A percentile compares a stretch with the other conserved stretches of the same genome.
Evolutionary conservation across 176 grass and related monocot species (phyloP).

Genomic region (Triticum aestivum): DNA sequence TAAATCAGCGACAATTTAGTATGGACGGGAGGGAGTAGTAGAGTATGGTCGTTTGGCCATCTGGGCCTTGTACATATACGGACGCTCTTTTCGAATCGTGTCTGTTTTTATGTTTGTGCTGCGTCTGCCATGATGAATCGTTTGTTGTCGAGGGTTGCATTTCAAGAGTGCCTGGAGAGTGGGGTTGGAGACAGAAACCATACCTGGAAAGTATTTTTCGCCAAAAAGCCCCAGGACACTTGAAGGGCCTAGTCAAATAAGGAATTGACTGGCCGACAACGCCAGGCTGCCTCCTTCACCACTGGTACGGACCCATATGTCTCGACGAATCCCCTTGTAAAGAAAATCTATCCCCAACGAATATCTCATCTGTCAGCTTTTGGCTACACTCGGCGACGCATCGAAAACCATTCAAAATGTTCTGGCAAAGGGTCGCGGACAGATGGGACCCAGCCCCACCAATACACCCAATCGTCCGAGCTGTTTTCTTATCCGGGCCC

Average conservation of each 20-base stretch:
- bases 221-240: background rate
- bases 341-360: background rate
- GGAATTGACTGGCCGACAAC: background rate
- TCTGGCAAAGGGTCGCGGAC: background rate
- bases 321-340: background rate
- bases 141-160: background rate
- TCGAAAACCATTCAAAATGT: background rate
- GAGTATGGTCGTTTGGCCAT: background rate
- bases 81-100: background rate
- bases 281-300: background rate
- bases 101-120: background rate
- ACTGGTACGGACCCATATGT: background rate
- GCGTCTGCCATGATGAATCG: background rate
- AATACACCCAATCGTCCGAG: background rate
- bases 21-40: too few relatives aligned
- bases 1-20: too few relatives aligned
- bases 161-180: background rate
- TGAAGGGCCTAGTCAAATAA: background rate
- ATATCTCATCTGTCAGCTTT: conserved; percentile 7
- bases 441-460: background rate
- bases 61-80: background rate
- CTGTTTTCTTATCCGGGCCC: background rate
- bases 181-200: background rate
- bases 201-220: background rate
- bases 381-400: background rate